phyloP scores from a whole-genome alignment of 257 asterid species.

The Petunia secreta region DNA sequence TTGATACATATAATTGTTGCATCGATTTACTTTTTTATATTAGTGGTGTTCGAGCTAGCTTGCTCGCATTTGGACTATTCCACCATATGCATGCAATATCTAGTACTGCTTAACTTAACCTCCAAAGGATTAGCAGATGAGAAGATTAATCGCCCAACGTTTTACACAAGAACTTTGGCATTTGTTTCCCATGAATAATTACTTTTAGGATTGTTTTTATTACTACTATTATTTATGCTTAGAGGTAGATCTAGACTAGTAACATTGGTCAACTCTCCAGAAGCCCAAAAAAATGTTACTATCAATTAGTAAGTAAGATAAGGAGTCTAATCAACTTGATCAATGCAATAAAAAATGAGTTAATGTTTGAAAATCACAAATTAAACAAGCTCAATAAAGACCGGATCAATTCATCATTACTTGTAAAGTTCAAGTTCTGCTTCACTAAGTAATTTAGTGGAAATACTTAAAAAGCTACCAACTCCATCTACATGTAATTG shows the following conservation, averaged over 20 bases:
- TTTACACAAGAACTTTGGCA: background rate
- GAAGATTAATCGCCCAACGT: too few species aligned
- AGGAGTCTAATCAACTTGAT: background rate
- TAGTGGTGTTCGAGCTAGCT: too few species aligned
- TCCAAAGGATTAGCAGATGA: too few species aligned
- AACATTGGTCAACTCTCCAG: background rate
- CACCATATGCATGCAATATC: too few species aligned
- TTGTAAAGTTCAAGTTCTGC: conserved; percentile 23
- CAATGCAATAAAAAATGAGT: background rate
- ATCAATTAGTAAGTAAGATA: background rate
- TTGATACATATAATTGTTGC: background rate
- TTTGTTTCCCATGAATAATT: too few species aligned
- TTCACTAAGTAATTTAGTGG: conserved; percentile 13
- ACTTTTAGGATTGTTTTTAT: too few species aligned
- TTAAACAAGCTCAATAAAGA: background rate
- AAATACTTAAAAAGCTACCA: conserved; percentile 44
- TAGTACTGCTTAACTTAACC: too few species aligned
- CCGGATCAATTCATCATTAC: background rate
- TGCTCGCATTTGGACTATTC: too few species aligned
- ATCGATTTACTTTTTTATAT: too few species aligned
- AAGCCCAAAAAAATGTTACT: background rate
- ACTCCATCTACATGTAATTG: conserved; percentile 42
- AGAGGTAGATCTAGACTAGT: too few species aligned
- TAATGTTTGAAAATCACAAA: background rate
- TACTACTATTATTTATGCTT: too few species aligned